These are phyloP conservation scores for Setaria italica DNA, from an alignment of 202 grass and related monocot species.

Conservation along the genomic window DNA sequence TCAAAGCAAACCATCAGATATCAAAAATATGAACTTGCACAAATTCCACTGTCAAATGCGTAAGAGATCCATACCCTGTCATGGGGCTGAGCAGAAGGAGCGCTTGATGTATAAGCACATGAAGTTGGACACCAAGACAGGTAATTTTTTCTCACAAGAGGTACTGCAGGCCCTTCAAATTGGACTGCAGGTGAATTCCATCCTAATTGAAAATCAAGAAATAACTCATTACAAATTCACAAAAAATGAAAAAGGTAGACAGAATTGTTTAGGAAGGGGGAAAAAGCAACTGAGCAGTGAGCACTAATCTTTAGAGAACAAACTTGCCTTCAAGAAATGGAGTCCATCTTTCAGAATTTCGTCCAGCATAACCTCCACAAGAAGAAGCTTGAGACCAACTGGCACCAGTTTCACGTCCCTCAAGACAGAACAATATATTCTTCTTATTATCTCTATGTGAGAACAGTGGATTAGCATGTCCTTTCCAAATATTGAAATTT, in stretches of 20 bases:
- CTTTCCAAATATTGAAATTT: slow-evolving; percentile 81
- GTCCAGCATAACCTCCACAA: slow-evolving; percentile 66
- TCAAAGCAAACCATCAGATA: slow-evolving; percentile 36
- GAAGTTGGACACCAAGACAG: slow-evolving; percentile 83
- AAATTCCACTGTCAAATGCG: slow-evolving; percentile 14
- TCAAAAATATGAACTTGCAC: slow-evolving; percentile 32
- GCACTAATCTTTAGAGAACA: slow-evolving; percentile 37
- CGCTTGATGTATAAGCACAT: slow-evolving; percentile 89
- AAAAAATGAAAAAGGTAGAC: slow-evolving; percentile 36
- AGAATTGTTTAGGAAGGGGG: slow-evolving; percentile 12
- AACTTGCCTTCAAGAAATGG: slow-evolving; percentile 79
- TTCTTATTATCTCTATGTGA: slow-evolving; percentile 59
- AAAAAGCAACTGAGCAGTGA: slow-evolving; percentile 21
- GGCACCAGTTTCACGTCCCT: slow-evolving; percentile 83
- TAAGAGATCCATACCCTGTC: slow-evolving; percentile 69
- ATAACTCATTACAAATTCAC: slow-evolving; percentile 24
- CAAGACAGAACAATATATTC: slow-evolving; percentile 76
- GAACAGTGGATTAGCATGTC: slow-evolving; percentile 59
- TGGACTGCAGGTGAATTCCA: slow-evolving; percentile 89
- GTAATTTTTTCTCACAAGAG: slow-evolving; percentile 64
- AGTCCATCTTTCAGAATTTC: slow-evolving; percentile 79
- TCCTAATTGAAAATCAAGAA: slow-evolving; percentile 67
- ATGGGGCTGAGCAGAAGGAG: slow-evolving; percentile 76
- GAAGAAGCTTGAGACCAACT: slow-evolving; percentile 69
- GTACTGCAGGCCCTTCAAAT: slow-evolving; percentile 82